phyloP scores from a whole-genome alignment of 805 yeast genomes.

The Lachancea mirantina region DNA sequence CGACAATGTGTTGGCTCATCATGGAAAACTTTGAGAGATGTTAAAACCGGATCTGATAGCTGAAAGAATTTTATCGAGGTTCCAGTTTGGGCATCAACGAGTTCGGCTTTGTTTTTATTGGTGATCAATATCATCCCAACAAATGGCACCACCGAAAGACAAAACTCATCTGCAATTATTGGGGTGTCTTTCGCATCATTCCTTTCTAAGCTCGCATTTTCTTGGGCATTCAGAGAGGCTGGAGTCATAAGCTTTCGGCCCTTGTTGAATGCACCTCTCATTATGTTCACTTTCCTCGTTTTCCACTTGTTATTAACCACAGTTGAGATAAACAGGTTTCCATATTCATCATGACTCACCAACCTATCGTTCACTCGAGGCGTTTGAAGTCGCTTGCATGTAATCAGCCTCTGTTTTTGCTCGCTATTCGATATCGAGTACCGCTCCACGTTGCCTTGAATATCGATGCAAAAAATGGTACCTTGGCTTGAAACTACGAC shows the following conservation, averaged over 20 bases:
- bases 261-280: conserved; percentile 41
- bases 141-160: conserved; percentile 53
- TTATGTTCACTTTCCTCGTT: conserved; percentile 42
- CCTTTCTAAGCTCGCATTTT: conserved; percentile 1
- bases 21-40: conserved; percentile 62
- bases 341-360: conserved; percentile 45
- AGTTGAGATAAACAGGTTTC: conserved; percentile 53
- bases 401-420: conserved; percentile 32
- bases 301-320: conserved; percentile 63
- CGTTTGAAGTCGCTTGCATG: conserved; percentile 52
- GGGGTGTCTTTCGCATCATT: conserved; percentile 2
- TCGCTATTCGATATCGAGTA: conserved; percentile 26
- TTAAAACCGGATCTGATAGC: conserved; percentile 56
- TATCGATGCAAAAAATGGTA: conserved; percentile 35
- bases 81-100: conserved; percentile 76
- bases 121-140: conserved; percentile 70
- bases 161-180: conserved; percentile 17
- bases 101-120: conserved; percentile 47
- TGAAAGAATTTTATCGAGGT: conserved; percentile 53
- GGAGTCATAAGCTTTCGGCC: conserved; percentile 36
- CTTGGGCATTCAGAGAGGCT: conserved; percentile 20
- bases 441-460: conserved; percentile 34
- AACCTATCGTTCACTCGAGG: conserved; percentile 72
- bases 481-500: conserved; percentile 49
- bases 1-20: conserved; percentile 83